Percentiles rank a stretch among this genome's conserved stretches.
Conservation (phyloP, 495 filamentous ascomycete species). For the Aspergillus kassunensis region DNA sequence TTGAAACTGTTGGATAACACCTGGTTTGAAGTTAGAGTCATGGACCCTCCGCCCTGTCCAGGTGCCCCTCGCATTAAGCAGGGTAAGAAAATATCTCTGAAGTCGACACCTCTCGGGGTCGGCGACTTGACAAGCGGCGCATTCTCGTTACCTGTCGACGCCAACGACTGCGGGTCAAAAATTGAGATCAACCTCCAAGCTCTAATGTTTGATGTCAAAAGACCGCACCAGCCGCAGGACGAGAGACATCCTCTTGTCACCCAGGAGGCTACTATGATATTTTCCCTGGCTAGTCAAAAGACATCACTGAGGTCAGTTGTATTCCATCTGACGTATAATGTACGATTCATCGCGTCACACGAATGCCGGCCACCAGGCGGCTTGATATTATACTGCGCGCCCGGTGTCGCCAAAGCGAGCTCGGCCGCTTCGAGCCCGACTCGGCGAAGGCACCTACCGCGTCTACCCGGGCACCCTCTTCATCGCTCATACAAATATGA, state of each 20-base stretch:
- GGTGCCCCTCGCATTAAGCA: conserved; percentile 38
- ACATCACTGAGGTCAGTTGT: conserved; percentile 35
- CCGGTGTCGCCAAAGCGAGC: conserved; percentile 44
- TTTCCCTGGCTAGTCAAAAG: conserved; percentile 37
- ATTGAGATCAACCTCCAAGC: conserved; percentile 17
- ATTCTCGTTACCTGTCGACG: conserved; percentile 34
- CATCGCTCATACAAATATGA: conserved; percentile 59
- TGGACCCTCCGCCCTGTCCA: conserved; percentile 22
- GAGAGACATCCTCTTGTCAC: conserved; percentile 35
- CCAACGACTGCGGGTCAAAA: conserved; percentile 7
- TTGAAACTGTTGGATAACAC: conserved; percentile 46
- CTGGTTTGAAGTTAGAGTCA: conserved; percentile 60
- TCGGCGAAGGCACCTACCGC: conserved; percentile 13
- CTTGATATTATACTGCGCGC: conserved; percentile 23
- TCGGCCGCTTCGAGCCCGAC: conserved; percentile 10
- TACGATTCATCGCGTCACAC: conserved; percentile 62
- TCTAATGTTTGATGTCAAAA: conserved; percentile 23
- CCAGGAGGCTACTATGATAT: conserved; percentile 50
- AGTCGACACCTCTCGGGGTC: conserved; percentile 36
- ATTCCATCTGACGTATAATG: conserved; percentile 54
- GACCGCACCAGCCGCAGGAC: conserved; percentile 16
- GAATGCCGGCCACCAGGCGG: conserved; percentile 57
- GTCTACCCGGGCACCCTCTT: conserved; percentile 57
- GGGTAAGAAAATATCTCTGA: conserved; percentile 27
- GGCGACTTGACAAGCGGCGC: conserved; percentile 47